Base-by-base conservation (phyloP, 139 green algal species). In the Eudorina sp. region DNA sequence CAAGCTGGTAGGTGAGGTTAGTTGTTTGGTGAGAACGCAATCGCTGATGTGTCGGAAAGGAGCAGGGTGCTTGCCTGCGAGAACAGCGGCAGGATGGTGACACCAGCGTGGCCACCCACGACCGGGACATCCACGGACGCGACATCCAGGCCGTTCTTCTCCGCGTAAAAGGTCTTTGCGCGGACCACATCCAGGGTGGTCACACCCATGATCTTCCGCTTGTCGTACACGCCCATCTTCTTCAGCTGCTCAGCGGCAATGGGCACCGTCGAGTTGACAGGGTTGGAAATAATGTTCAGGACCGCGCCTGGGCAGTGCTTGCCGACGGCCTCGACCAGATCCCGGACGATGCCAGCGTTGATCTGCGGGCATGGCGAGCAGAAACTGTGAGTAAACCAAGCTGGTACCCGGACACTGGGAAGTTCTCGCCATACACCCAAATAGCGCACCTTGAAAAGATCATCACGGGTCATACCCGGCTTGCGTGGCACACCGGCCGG, bases 41-140 rank as follows among this genome's bases (percentile, higher is more conserved):
- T n/a, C n/a, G n/a, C n/a, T n/a, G n/a, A n/a, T n/a, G n/a, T n/a
- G n/a, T n/a, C n/a, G n/a, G n/a, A n/a, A n/a, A n/a, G n/a, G n/a
- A n/a, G n/a, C n/a, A n/a, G n/a, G 18, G 18, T 69, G 58, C n/a
- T n/a, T n/a, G n/a, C 97, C 95, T 99, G 98, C 36, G 95, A 98
- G 93, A 99, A 98, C 21, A 99, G 95, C 1, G 98, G 98, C 88
- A 99, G 94, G 93, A 99, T 99, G 90, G 98, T 99, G 87, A 98
- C 91, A 77, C 98, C 98, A 0, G 98, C 98, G 92, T 99, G 98
- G 48, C 98, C 98, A 36, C 98, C 98, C 31, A 99, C 92, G 41
- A 99, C 98, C 9, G 98, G 98, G 72, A 99, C 94, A 84, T 99
- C 97, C 38, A 99, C 97, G 1, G 94, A 90, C 34, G 91, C 80